A percentile compares a stretch with the other conserved stretches of the same genome.
These are phyloP conservation scores for Ustilago bromivora DNA, from an alignment of 1,284 basidiomycete species.

Conservation along the genomic window DNA sequence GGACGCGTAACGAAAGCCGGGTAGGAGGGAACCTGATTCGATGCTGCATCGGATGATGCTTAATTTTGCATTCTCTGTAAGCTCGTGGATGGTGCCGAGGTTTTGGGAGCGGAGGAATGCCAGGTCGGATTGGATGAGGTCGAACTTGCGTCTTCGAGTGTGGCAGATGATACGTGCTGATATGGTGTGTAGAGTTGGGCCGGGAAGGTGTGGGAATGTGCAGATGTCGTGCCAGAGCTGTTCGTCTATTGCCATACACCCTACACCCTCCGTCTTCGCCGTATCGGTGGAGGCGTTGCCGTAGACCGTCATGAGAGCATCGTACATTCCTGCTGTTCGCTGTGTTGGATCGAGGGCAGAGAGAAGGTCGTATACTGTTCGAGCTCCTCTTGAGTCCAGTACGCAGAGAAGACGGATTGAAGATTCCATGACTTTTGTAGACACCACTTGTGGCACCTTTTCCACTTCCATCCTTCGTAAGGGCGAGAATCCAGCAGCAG, in stretches of 20 bases:
- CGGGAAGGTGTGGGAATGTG: slow-evolving; percentile 12
- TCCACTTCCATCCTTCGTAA: not conserved
- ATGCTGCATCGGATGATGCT: slow-evolving; percentile 28
- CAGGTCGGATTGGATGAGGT: slow-evolving; percentile 35
- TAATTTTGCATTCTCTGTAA: slow-evolving; percentile 24
- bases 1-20: slow-evolving; percentile 17
- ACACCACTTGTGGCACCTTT: slow-evolving; percentile 26
- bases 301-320: slow-evolving; percentile 37
- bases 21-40: slow-evolving; percentile 21
- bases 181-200: slow-evolving; percentile 30
- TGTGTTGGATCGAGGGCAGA: slow-evolving; percentile 25
- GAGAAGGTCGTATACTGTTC: slow-evolving; percentile 40
- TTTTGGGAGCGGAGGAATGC: slow-evolving; percentile 11
- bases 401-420: slow-evolving; percentile 26
- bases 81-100: slow-evolving; percentile 15
- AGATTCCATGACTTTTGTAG: slow-evolving; percentile 26
- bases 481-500: slow-evolving; percentile 31
- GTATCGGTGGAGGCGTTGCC: slow-evolving; percentile 18
- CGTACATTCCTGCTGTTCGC: slow-evolving; percentile 45
- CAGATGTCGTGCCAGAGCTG: slow-evolving; percentile 44
- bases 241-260: slow-evolving; percentile 16
- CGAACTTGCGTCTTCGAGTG: slow-evolving; percentile 21
- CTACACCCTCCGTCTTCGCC: not conserved
- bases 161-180: slow-evolving; percentile 45
- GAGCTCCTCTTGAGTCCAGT: slow-evolving; percentile 24